Evolutionary conservation across 2,329 filamentous ascomycete species (phyloP).

Genomic region (Monilinia fructigena): DNA sequence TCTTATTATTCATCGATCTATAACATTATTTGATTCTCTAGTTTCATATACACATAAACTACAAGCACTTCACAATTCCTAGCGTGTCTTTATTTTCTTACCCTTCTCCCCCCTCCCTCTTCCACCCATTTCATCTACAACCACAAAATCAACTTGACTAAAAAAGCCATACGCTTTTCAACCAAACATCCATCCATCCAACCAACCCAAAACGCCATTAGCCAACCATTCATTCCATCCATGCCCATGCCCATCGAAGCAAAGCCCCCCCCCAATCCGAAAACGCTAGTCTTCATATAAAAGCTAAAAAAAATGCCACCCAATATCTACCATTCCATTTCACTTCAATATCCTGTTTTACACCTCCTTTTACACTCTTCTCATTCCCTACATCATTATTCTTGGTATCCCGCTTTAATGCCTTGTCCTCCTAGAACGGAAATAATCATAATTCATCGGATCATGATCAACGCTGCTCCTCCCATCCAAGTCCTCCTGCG

Average conservation of each 20-base stretch:
- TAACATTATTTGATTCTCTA: no score
- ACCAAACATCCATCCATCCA: not conserved
- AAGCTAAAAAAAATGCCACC: conserved; percentile 3
- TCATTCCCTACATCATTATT: not conserved
- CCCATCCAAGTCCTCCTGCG: conserved; percentile 45
- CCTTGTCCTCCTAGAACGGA: conserved; percentile 31
- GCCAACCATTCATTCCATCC: conserved; percentile 5
- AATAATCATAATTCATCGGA: conserved; percentile 40
- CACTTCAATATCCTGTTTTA: conserved; percentile 9
- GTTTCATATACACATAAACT: no score
- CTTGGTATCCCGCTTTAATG: not conserved
- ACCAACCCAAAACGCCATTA: conserved; percentile 8
- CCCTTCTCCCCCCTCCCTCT: no score
- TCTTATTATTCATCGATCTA: no score
- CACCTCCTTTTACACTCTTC: not conserved
- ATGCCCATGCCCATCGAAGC: not conserved
- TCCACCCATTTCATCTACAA: no score
- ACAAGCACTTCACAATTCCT: no score
- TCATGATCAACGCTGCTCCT: conserved; percentile 33
- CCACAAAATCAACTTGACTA: no score
- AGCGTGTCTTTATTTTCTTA: no score
- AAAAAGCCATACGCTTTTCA: no score
- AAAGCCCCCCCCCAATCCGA: not conserved
- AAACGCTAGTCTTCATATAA: conserved; percentile 7
- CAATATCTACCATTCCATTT: conserved; percentile 19